phyloP scores from a whole-genome alignment of 345 rosid genomes.

The Excoecaria agallocha region DNA sequence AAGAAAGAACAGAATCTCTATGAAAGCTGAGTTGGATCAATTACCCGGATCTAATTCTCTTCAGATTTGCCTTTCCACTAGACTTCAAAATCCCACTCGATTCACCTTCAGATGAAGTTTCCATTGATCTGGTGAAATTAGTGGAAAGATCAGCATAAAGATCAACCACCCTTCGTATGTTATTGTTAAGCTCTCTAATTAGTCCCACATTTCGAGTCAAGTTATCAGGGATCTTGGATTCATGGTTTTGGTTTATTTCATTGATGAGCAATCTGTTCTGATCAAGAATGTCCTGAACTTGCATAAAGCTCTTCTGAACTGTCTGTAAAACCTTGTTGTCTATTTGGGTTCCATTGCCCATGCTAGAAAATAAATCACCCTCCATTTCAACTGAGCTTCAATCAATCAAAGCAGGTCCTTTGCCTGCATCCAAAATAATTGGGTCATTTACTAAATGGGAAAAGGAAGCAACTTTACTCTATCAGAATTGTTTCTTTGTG shows the following conservation, averaged over 20 bases:
- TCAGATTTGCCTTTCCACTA: constrained; percentile 25
- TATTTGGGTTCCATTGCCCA: constrained; percentile 27
- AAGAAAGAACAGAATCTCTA: constrained; percentile 33
- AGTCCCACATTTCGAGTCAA: constrained; percentile 33
- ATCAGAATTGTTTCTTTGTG: not conserved
- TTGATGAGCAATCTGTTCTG: constrained; percentile 33
- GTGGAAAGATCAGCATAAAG: constrained; percentile 31
- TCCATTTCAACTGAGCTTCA: constrained; percentile 22
- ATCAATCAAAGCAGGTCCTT: constrained; percentile 15
- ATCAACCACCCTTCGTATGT: constrained; percentile 36
- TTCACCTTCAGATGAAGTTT: constrained; percentile 31
- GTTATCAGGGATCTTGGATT: constrained; percentile 32
- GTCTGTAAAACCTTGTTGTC: constrained; percentile 28
- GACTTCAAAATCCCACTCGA: constrained; percentile 30
- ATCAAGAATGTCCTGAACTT: constrained; percentile 33
- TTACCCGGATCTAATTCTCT: constrained; percentile 36
- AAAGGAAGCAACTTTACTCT: not conserved
- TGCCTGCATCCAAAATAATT: constrained; percentile 15
- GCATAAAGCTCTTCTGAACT: constrained; percentile 28
- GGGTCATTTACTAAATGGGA: not conserved
- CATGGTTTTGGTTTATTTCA: constrained; percentile 35
- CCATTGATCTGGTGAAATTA: constrained; percentile 29
- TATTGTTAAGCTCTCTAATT: constrained; percentile 36
- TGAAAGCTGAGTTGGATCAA: constrained; percentile 14
- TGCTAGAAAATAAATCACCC: constrained; percentile 29